Evolutionary conservation across 2,329 filamentous ascomycete species (phyloP), one percentile per base, ranked within the genome.

Genomic region (Fusarium zealandicum): DNA sequence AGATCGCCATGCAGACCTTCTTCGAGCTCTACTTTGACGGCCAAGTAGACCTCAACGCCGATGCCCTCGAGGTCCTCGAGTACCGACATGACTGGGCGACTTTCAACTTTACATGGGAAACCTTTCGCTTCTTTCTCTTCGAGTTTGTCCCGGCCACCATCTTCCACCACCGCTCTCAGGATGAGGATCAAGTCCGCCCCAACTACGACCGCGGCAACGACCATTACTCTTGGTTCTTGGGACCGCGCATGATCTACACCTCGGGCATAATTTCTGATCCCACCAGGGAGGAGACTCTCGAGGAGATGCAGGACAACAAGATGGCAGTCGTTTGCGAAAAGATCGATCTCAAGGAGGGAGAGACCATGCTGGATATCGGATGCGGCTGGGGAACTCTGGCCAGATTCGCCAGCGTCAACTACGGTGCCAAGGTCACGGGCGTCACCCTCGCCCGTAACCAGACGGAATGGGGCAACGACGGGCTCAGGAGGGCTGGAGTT

Each of bases 181-280:
- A 97, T 67, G 92, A 96, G 82, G 92, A 97, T 76, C 93, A 97
- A 78, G 92, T 97, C 44, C 90, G 92, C 70, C 90, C 91, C 73
- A 92, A 96, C 80, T 97, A 97, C 77, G 93, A 97, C 81, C 88
- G 90, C 65, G 93, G 93, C 70, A 92, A 97, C 73, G 93, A 97
- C 75, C 96, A 96, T 79, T 97, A 97, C 79, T 88, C 86, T 71
- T 97, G 92, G 92, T 97, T 97, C 82, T 84, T 97, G 54, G 93
- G 93, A 57, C 93, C 93, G 57, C 92, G 93, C 70, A 97, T 97
- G 93, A 91, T 97, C 75, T 97, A 97, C 80, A 97, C 93, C 38
- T 93, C 90, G 22, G 93, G 93, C 65, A 81, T 97, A 67, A 95
- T 97, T 71, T 88, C 89, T 53, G 91, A 97, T 73, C 84, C 90